These are phyloP conservation scores for Plectosphaerella cucumerina DNA, from an alignment of 2,329 filamentous ascomycete species.

Conservation along the genomic window DNA sequence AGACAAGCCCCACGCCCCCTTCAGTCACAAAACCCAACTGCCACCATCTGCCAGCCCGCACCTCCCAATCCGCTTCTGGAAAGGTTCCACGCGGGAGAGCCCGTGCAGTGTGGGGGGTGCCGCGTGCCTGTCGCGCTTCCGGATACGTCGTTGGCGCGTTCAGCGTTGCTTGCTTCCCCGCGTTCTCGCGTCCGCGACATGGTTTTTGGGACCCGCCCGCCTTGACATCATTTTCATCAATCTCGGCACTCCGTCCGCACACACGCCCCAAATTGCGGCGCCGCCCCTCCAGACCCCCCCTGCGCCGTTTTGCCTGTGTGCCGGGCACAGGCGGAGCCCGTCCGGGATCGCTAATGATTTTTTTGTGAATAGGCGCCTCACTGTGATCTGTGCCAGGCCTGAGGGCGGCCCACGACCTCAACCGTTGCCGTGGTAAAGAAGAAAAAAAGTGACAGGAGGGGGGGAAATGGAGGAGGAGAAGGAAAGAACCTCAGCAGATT, in stretches of 20 bases:
- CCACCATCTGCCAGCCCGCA: neutral
- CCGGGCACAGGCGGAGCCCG: neutral
- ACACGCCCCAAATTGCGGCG: neutral
- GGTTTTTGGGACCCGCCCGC: neutral
- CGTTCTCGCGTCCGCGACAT: neutral
- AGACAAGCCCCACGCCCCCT: too few species aligned
- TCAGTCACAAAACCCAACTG: neutral
- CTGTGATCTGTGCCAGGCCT: neutral
- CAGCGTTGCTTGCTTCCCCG: too few species aligned
- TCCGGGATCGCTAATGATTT: neutral
- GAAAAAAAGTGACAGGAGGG: too few species aligned
- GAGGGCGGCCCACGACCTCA: too few species aligned
- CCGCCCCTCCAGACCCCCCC: too few species aligned
- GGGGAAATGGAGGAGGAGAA: too few species aligned
- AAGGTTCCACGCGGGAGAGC: neutral
- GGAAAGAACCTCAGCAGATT: too few species aligned
- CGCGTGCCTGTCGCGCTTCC: neutral
- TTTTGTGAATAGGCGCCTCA: neutral
- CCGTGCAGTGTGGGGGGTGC: neutral
- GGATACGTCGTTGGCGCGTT: neutral
- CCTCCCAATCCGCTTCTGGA: neutral
- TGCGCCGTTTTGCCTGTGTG: too few species aligned
- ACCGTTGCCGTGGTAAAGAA: too few species aligned
- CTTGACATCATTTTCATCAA: neutral
- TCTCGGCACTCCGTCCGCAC: neutral